Evolutionary conservation across 495 filamentous ascomycete genomes (phyloP).

Genomic region (Talaromyces stipitatus): DNA sequence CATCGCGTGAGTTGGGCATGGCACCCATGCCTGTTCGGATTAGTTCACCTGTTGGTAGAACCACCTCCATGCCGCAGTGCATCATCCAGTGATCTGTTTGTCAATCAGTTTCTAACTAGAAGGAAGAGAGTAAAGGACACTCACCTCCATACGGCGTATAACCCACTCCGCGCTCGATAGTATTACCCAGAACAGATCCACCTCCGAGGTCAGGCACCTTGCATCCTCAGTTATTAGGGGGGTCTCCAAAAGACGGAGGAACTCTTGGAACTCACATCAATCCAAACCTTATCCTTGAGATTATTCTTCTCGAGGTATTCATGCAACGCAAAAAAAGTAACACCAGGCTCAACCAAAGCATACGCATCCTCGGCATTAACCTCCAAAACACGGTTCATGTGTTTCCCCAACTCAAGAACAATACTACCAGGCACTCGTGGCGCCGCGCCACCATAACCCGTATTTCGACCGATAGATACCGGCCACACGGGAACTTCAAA

Average conservation of each 20-base stretch:
- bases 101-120: background rate
- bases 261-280: no score
- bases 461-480: no score
- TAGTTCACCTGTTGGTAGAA: slow-evolving; percentile 47
- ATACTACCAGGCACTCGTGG: slow-evolving; percentile 46
- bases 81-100: slow-evolving; percentile 44
- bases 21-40: slow-evolving; percentile 55
- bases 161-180: slow-evolving; percentile 48
- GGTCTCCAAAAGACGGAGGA: no score
- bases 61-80: slow-evolving; percentile 49
- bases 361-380: slow-evolving; percentile 44
- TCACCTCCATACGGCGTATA: slow-evolving; percentile 42
- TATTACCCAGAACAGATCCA: slow-evolving; percentile 49
- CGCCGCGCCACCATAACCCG: slow-evolving; percentile 52
- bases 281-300: no score
- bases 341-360: slow-evolving; percentile 51
- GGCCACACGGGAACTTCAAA: no score
- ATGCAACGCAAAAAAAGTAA: slow-evolving; percentile 21
- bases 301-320: no score
- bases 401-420: slow-evolving; percentile 43
- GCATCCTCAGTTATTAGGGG: no score
- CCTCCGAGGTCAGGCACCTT: slow-evolving; percentile 47
- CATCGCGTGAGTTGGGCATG: background rate
- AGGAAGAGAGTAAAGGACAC: no score
- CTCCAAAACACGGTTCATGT: slow-evolving; percentile 50